Base-by-base conservation (phyloP, 345 rosid genomes). In the Euphorbia peplus region DNA sequence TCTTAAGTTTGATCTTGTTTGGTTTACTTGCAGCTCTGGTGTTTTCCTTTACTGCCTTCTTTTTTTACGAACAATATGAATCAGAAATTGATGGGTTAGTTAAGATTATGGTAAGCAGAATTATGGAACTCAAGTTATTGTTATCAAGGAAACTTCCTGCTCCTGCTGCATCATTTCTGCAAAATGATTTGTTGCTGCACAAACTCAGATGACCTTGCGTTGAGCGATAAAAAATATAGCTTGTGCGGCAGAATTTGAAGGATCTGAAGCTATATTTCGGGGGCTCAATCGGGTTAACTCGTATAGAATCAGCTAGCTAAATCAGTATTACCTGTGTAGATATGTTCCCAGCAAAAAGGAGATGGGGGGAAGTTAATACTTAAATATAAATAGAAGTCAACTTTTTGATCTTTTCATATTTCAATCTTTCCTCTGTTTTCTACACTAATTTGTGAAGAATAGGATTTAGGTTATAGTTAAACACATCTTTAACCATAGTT, bases 41-140 rank as follows among this genome's bases (percentile, higher is more conserved):
- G 22, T 77, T 86, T 63, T 74, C 83, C 16, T 91, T 91, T 79
- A 93, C 96, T 1, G 87, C 75, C 58, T 91, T 91, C 86, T 89
- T 89, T 67, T 63, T 84, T 56, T 89, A 89, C 53, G 95, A 93
- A 80, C 97, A 91, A 84, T 84, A 89, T 35, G 97, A 91, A 79
- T 42, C 64, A 3, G 95, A 86, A 82, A 64, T 91, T 3, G 82
- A 87, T 70, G 87, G 81, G 54, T 19, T 86, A 32, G 76, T 78
- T 8, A 56, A 63, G 78, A 37, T 81, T 63, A 65, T 86, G 32
- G 12, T 50, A 4, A 61, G 32, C 30, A 51, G 75, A 75, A 39
- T 67, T 29, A 71, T 69, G 64, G 77, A 52, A 71, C 51, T 44
- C 21, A 72, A 70, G 68, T 75, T 59, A 70, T 51, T 56, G 67